Base-by-base conservation (phyloP, 2,329 filamentous ascomycete genomes). In the Xylariaceae sp. region DNA sequence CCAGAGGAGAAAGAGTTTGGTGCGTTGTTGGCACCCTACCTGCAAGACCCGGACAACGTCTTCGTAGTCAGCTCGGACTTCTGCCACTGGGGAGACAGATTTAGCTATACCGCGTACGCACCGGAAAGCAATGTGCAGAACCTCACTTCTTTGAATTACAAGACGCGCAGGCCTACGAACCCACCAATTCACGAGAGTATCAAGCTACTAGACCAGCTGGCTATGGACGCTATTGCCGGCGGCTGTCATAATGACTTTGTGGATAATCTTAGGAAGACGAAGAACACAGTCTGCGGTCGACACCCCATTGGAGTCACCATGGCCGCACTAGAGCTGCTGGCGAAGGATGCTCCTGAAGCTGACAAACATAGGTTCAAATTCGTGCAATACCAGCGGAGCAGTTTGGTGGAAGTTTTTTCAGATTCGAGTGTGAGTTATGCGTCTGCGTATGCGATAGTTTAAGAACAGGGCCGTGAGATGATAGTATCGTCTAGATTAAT, bases 1-100 rank as follows among this genome's bases (percentile, higher is more conserved):
- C 55, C 74, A 0, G 83, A 86, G 2, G 93, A 97, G 72, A 82
- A 82, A 43, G 75, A 72, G 1, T 84, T 88, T 51, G 94, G 91
- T 2, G 65, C 75, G 21, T 70, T 92, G n/a, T 77, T 99, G 6
- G 83, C 89, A 1, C 86, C 88, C 0, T 96, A 94, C 69, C 75
- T 99, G 6, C 77, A 79, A 27, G 88, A 96, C 62, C 83, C 87
- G 0, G 76, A 81, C 10, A 95, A 90, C 56, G 85, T 87, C 1
- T 97, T 97, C 69, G 82, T 99, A 56, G 82, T 97, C 59, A 94
- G 89, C 70, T 96, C 92, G 1, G 94, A 99, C 71, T 99, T 99
- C 71, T 97, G 93, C 60, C 94, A 99, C 72, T 99, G 94, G 94
- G 94, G 94, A 9, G 64, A 78, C 0, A 81, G 91, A 42, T 99